phyloP scores from a whole-genome alignment of 345 rosid genomes.

The Pugionium cornutum region DNA sequence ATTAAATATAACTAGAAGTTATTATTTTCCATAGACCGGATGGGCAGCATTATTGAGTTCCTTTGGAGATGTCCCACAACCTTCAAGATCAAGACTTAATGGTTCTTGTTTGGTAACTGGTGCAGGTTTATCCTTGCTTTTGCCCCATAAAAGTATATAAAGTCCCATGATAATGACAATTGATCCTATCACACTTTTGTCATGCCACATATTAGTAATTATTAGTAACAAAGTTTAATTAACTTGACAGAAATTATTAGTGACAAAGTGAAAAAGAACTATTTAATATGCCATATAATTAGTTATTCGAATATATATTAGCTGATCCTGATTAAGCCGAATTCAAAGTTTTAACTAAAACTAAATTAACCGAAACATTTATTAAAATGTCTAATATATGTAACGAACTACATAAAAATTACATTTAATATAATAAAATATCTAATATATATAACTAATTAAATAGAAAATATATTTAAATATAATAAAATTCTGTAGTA shows the following conservation, averaged over 20 bases:
- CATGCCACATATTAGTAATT: conserved; percentile 8
- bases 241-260: conserved; percentile 19
- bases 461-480: too few relatives aligned
- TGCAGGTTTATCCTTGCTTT: conserved; percentile 54
- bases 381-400: too few relatives aligned
- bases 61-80: conserved; percentile 31
- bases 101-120: conserved; percentile 45
- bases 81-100: conserved; percentile 38
- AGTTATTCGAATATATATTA: too few relatives aligned
- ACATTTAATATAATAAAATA: too few relatives aligned
- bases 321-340: too few relatives aligned
- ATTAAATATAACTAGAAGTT: neutral
- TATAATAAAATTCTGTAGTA: too few relatives aligned
- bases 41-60: conserved; percentile 27
- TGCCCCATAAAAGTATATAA: conserved; percentile 80
- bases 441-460: too few relatives aligned
- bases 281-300: neutral
- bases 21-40: conserved; percentile 22
- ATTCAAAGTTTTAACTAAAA: too few relatives aligned
- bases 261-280: neutral
- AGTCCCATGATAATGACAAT: conserved; percentile 60
- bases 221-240: conserved; percentile 9
- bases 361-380: too few relatives aligned
- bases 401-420: too few relatives aligned
- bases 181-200: conserved; percentile 61